Percentiles rank a stretch among this genome's conserved stretches.
Evolutionary conservation across 768 basidiomycete genomes (phyloP).

Genomic region (Neoboletus subvelutipes): DNA sequence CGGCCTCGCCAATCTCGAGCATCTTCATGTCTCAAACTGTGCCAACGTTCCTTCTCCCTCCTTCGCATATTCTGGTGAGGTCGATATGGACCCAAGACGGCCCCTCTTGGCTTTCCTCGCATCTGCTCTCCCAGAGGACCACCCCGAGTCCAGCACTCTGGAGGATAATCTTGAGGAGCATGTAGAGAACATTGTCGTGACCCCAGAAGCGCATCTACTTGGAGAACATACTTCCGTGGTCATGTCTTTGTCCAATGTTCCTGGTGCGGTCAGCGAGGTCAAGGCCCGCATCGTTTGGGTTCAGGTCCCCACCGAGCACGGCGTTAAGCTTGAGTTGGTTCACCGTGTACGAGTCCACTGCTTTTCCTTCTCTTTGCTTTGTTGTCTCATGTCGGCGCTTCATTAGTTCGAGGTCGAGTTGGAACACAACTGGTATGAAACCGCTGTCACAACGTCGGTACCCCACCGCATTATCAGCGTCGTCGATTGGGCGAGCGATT

Average conservation of each 20-base stretch:
- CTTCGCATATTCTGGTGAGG: constrained; percentile 23
- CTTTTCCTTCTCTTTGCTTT: background rate
- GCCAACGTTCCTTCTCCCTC: constrained; percentile 35
- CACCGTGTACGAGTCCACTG: constrained; percentile 36
- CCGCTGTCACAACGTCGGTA: constrained; percentile 69
- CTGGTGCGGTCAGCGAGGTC: constrained; percentile 77
- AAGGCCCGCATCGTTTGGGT: constrained; percentile 78
- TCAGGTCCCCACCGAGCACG: constrained; percentile 71
- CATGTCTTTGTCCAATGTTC: constrained; percentile 43
- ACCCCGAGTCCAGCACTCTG: constrained; percentile 42
- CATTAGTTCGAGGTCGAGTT: constrained; percentile 85
- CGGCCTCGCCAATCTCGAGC: constrained; percentile 35
- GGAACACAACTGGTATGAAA: constrained; percentile 95
- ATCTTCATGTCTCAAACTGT: constrained; percentile 60
- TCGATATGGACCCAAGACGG: constrained; percentile 40
- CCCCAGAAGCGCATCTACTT: constrained; percentile 44
- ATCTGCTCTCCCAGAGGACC: constrained; percentile 57
- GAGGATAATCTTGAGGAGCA: constrained; percentile 50
- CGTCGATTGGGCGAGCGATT: constrained; percentile 93
- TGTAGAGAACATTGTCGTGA: constrained; percentile 48
- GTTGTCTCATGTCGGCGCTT: background rate
- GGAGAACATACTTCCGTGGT: constrained; percentile 42
- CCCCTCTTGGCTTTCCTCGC: constrained; percentile 80
- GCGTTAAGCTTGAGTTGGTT: constrained; percentile 67
- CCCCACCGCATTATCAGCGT: constrained; percentile 84